Evolutionary conservation across 2,329 filamentous ascomycete genomes (phyloP).

Genomic region (Trichophyton schoenleinii): DNA sequence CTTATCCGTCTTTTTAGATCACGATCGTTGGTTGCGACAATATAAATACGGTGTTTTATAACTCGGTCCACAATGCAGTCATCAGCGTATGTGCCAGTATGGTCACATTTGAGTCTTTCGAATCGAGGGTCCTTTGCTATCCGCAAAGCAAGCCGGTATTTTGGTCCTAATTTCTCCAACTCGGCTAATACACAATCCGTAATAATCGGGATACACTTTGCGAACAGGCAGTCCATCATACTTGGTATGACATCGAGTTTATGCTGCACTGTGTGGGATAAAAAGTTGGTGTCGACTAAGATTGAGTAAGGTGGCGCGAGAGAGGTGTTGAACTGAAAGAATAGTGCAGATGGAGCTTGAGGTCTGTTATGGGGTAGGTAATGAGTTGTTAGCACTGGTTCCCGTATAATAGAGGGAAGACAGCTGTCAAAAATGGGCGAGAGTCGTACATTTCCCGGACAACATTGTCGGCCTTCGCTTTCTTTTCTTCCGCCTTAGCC

Average conservation of each 20-base stretch:
- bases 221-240: constrained; percentile 90
- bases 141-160: constrained; percentile 73
- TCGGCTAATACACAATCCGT: constrained; percentile 74
- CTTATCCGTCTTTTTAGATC: constrained; percentile 71
- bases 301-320: constrained; percentile 72
- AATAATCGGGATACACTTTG: constrained; percentile 79
- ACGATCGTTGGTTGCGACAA: constrained; percentile 58
- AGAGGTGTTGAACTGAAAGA: constrained; percentile 80
- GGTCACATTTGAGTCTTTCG: constrained; percentile 74
- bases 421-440: neutral
- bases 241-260: constrained; percentile 79
- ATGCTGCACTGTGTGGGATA: constrained; percentile 77
- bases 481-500: constrained; percentile 37
- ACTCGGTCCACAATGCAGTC: constrained; percentile 69
- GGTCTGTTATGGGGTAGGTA: constrained; percentile 36
- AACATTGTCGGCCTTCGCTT: constrained; percentile 49
- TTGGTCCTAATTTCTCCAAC: constrained; percentile 75
- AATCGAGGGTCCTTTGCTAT: constrained; percentile 85
- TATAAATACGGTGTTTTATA: constrained; percentile 62
- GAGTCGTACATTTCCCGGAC: constrained; percentile 54
- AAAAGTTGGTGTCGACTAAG: constrained; percentile 79
- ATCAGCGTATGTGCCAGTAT: constrained; percentile 79
- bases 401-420: neutral
- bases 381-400: constrained; percentile 8
- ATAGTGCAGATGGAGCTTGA: constrained; percentile 69